Base-by-base conservation (phyloP, 139 green algal genomes). In the Pleodorina starrii region DNA sequence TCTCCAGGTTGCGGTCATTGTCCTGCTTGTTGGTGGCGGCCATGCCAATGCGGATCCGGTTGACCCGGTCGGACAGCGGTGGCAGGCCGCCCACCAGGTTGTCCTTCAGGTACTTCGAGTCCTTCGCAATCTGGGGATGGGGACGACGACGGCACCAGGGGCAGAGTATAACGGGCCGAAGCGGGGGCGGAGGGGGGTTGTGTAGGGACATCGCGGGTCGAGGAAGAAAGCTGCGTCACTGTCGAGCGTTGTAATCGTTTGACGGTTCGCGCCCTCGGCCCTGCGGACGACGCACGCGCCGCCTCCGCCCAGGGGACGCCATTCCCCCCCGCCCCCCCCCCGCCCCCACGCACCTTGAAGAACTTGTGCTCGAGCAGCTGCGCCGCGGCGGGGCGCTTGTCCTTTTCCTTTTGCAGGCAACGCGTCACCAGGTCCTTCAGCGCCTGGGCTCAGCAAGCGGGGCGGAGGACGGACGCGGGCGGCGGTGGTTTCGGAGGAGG, bases 331-430 rank as follows among this genome's bases (percentile, higher is more conserved):
- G n/a, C n/a, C n/a, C n/a, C n/a, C n/a, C n/a, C n/a, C n/a, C n/a
- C n/a, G n/a, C n/a, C n/a, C n/a, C n/a, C n/a, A n/a, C 87, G 27
- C 87, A 94, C 92, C 94, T 99, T 99, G 94, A 99, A 99, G 90
- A 99, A 99, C 92, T 97, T 98, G 93, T 99, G 96, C 84, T 99
- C 97, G 74, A 99, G 93, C 82, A 99, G 95, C 87, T 99, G 96
- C 1, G 95, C 91, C 1, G 98, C 98, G 5, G 96, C 96, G 60
- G 98, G 98, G 9, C 98, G 92, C 89, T 97, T 96, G 42, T 88
- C 77, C 1, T 96, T 96, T 84, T 99, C 97, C 91, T 99, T 99
- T 78, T 99, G 94, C 87, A 99, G 91, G 94, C 98, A 99, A 72
- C 96, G 94, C 25, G 93, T 92, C 75, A 99, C 98, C 68, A 99